Base-by-base conservation (phyloP, 768 basidiomycete genomes). In the Gloeostereum incarnatum region DNA sequence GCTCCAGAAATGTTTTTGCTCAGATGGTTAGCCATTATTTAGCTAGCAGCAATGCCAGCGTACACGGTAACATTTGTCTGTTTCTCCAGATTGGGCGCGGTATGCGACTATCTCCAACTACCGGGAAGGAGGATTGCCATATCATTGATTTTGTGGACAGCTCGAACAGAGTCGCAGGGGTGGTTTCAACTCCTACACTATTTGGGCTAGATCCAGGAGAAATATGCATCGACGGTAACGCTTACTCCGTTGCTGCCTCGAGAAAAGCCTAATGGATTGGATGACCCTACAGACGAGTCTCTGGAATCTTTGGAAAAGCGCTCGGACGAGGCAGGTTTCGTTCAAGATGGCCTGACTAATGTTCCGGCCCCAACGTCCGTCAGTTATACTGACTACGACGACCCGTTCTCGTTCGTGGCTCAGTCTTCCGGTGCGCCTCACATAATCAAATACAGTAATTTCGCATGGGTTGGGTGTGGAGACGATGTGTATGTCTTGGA, bases 51-150 rank as follows among this genome's bases (percentile, higher is more conserved):
- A n/a, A 14, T 30, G 16, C 35, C 6, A 39, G 8, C 32, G 29
- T 21, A 23, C 34, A 33, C 18, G 25, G 11, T 26, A 11, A n/a
- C n/a, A n/a, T n/a, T n/a, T n/a, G n/a, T n/a, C n/a, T n/a, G n/a
- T n/a, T n/a, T n/a, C n/a, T n/a, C n/a, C 35, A 92, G 90, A 88
- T 97, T 42, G 93, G 93, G 3, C 73, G 93, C 41, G 93, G 93
- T 18, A 85, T 97, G 75, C 69, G 93, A 42, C 69, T 85, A 21
- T 92, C 87, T 2, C 84, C 87, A 6, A 53, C 53, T 6, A 90
- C 86, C 0, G 84, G 78, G 36, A 98, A 98, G 57, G 47, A 54
- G 31, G 78, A 94, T 52, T 97, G 93, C 55, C 77, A 72, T 9
- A 77, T 97, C 41, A 85, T 98, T 45, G 93, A 98, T 54, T 84